A percentile compares a stretch with the other conserved stretches of the same genome.
Conservation (phyloP, 768 basidiomycete genomes). For the Heimioporus sp. region DNA sequence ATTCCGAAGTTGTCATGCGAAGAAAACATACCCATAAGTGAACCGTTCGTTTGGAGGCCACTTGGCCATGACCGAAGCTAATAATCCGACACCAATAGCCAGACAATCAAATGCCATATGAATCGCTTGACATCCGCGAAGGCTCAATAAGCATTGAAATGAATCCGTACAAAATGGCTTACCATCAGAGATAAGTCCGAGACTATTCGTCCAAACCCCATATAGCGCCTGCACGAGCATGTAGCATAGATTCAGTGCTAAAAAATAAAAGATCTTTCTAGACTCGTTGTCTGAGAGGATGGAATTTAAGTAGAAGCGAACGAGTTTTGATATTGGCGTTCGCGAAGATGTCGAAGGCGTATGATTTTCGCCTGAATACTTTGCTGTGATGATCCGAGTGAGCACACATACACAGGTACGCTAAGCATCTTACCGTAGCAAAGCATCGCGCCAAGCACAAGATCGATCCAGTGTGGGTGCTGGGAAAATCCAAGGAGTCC, state of each 20-base stretch:
- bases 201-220: constrained; percentile 95
- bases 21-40: constrained; percentile 79
- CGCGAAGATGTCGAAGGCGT: constrained; percentile 42
- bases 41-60: constrained; percentile 95
- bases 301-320: constrained; percentile 79
- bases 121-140: constrained; percentile 61
- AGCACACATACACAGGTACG: constrained; percentile 1
- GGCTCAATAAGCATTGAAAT: constrained; percentile 1
- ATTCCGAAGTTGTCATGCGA: background rate
- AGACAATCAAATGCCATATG: constrained; percentile 99
- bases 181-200: constrained; percentile 98
- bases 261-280: constrained; percentile 94
- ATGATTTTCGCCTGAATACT: constrained; percentile 49
- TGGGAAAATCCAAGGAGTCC: constrained; percentile 67
- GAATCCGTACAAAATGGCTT: constrained; percentile 19
- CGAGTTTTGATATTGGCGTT: constrained; percentile 52
- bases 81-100: constrained; percentile 92
- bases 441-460: constrained; percentile 54
- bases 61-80: constrained; percentile 96
- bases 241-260: constrained; percentile 90
- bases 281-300: constrained; percentile 91
- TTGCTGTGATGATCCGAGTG: constrained; percentile 36
- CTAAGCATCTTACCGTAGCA: constrained; percentile 53
- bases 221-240: constrained; percentile 98
- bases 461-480: constrained; percentile 55